Evolutionary conservation across 257 asterid genomes (phyloP).

Genomic region (Solanum bulbocastanum): DNA sequence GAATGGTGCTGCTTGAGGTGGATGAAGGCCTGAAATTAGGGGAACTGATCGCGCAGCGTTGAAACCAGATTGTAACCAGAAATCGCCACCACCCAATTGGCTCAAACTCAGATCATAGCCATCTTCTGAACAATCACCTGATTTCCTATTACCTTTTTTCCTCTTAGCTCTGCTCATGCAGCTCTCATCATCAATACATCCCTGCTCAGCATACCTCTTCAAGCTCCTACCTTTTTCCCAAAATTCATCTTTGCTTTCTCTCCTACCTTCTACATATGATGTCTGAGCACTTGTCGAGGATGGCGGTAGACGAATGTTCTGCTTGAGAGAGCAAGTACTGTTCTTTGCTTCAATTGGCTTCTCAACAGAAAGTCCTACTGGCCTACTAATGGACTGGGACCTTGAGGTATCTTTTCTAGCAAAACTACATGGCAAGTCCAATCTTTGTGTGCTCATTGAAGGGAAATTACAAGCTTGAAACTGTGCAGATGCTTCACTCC

Average conservation of each 20-base stretch:
- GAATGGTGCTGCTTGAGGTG: constrained; percentile 37
- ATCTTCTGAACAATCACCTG: constrained; percentile 26
- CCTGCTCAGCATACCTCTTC: constrained; percentile 64
- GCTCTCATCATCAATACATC: constrained; percentile 36
- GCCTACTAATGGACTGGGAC: constrained; percentile 63
- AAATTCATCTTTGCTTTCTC: constrained; percentile 35
- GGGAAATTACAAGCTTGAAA: constrained; percentile 86
- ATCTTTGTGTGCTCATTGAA: constrained; percentile 90
- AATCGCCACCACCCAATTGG: constrained; percentile 34
- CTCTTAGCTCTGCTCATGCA: constrained; percentile 51
- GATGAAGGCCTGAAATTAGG: constrained; percentile 9
- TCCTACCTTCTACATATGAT: constrained; percentile 22
- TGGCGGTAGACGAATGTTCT: constrained; percentile 62
- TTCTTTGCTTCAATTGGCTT: constrained; percentile 48
- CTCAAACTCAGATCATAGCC: constrained; percentile 35
- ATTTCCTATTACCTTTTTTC: constrained; percentile 33
- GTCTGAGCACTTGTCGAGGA: constrained; percentile 22
- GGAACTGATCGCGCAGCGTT: constrained; percentile 19
- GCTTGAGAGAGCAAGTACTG: constrained; percentile 46
- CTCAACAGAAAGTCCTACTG: constrained; percentile 62
- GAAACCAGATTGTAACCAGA: constrained; percentile 57
- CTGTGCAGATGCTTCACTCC: constrained; percentile 71
- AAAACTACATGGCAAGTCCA: constrained; percentile 78
- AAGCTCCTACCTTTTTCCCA: constrained; percentile 46
- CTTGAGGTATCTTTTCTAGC: constrained; percentile 48